A percentile compares a stretch with the other conserved stretches of the same genome.
Evolutionary conservation across 164 flowering plant genomes (phyloP).

Genomic region (Cinnamomum micranthum): DNA sequence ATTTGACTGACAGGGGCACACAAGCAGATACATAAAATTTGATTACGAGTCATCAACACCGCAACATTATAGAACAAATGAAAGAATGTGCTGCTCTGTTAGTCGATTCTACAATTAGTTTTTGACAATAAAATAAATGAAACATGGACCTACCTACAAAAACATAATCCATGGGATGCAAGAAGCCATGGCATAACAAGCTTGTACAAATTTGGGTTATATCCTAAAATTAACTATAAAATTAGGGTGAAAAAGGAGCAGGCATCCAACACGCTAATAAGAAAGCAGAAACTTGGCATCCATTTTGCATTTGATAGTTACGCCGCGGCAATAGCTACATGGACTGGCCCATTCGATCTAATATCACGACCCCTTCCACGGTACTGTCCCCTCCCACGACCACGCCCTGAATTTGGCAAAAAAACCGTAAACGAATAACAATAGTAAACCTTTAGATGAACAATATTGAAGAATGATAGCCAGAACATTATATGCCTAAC

Average conservation of each 20-base stretch:
- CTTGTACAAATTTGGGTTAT: conserved; percentile 1
- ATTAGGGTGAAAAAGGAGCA: conserved; percentile 20
- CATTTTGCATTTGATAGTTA: background rate
- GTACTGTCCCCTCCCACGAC: conserved; percentile 5
- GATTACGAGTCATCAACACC: background rate
- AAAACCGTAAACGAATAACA: background rate
- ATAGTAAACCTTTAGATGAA: background rate
- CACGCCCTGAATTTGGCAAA: background rate
- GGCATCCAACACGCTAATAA: conserved; percentile 22
- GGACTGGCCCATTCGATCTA: conserved; percentile 5
- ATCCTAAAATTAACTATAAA: background rate
- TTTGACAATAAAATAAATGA: background rate
- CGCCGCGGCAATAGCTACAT: background rate
- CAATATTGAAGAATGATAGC: no score
- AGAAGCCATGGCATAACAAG: background rate
- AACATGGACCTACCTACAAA: conserved; percentile 6
- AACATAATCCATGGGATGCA: background rate
- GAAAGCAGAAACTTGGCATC: background rate
- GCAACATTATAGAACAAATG: conserved; percentile 15
- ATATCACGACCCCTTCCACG: conserved; percentile 6
- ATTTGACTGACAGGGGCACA: background rate
- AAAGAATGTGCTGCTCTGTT: conserved; percentile 39
- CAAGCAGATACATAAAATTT: background rate
- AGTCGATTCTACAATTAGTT: conserved; percentile 16
- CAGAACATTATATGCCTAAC: background rate